Conservation (phyloP, 1,139 yeast genomes). For the Diutina pseudorugosa region DNA sequence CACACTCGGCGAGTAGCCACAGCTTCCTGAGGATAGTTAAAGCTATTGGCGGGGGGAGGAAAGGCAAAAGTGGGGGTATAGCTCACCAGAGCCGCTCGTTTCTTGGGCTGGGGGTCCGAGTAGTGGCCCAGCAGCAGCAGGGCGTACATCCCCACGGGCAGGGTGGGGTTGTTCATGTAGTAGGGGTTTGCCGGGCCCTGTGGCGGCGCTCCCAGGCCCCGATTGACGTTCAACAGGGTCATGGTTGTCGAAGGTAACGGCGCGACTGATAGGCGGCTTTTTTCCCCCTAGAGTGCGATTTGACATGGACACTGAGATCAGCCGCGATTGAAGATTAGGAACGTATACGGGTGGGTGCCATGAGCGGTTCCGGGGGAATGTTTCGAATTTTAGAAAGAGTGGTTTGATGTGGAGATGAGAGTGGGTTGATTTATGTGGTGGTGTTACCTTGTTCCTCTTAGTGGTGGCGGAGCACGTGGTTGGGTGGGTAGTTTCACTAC, state of each 20-base stretch:
- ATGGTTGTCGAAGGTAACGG: not conserved
- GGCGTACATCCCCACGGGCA: not conserved
- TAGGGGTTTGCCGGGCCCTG: not conserved
- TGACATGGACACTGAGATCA: not conserved
- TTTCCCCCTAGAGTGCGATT: not conserved
- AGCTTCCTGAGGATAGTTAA: not conserved
- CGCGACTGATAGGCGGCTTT: not conserved
- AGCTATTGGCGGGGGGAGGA: not conserved
- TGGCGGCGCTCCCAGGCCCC: not conserved
- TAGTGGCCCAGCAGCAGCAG: not conserved
- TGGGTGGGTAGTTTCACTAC: too few relatives aligned
- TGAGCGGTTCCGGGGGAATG: too few relatives aligned
- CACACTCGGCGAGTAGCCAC: conserved; percentile 36
- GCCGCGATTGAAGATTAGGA: too few relatives aligned
- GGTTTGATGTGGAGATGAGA: too few relatives aligned
- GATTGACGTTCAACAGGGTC: not conserved
- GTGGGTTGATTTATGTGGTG: too few relatives aligned
- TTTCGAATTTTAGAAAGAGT: too few relatives aligned
- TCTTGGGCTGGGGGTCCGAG: not conserved
- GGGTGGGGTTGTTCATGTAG: conserved; percentile 1
- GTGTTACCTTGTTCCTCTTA: too few relatives aligned
- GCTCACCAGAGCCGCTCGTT: not conserved
- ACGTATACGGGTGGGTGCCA: too few relatives aligned
- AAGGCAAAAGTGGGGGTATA: not conserved
- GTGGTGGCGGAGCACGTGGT: too few relatives aligned